Evolutionary conservation across 495 filamentous ascomycete species (phyloP), one percentile per base, ranked within the genome.

Genomic region (Penicillium antarcticum): DNA sequence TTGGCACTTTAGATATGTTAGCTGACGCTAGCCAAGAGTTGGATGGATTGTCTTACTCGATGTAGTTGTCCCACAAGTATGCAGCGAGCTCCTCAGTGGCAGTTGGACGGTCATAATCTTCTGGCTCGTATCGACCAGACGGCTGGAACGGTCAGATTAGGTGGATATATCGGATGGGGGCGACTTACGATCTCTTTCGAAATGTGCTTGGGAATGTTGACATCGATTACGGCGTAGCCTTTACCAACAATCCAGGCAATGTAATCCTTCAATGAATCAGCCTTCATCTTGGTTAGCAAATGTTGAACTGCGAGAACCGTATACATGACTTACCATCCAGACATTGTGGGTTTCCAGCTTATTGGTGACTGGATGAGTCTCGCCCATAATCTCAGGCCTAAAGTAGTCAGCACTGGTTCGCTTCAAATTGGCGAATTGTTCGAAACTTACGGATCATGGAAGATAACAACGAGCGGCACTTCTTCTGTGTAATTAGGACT

Each of bases 31-130:
- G 57, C 29, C 24, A 26, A 36, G 41, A 17, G 31, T 13, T 21
- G 5, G 4, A 13, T 40, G 39, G 23, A 24, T 12, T 18, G 11
- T 16, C 72, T 57, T 73, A 84, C 78, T 95, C 88, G 31, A 98
- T 87, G 57, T 96, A 96, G 61, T 98, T 98, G 57, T 97, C 92
- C 95, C 95, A 98, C 29, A 98, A 66, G 59, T 95, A 97, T 46
- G 80, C 82, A 14, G 90, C 86, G 7, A 97, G 69, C 54, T 94
- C 87, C 47, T 86, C 80, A 0, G 85, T 85, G 36, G 84, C 80
- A 36, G 63, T 69, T 3, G 72, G 64, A 8, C 73, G 69, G 32
- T 68, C 67, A 19, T 61, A 62, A 41, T 76, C 71, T 13, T 75
- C 69, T 1, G 76, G 71, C 45, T 82, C 62, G 44, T 69, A 71